Percentiles rank a stretch among this genome's conserved stretches.
phyloP scores from a whole-genome alignment of 1,284 basidiomycete genomes.

The Cutaneotrichosporon mucoides region DNA sequence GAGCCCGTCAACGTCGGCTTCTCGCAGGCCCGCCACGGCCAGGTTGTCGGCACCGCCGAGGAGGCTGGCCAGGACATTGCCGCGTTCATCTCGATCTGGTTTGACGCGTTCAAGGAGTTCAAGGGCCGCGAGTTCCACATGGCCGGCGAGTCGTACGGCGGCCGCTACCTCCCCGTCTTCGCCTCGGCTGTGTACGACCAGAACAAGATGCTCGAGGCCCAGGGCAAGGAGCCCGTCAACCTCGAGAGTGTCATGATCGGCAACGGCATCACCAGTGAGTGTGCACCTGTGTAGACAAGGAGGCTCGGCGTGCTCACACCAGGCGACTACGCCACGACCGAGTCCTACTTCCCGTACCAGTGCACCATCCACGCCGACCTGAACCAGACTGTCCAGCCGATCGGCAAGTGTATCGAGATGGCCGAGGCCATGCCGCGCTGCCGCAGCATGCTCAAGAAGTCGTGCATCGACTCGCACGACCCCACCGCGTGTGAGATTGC shows the following conservation, averaged over 20 bases:
- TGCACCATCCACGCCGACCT: conserved; percentile 42
- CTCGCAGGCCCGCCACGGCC: conserved; percentile 63
- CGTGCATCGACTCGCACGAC: conserved; percentile 51
- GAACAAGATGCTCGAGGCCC: conserved; percentile 59
- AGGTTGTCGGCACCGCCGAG: conserved; percentile 60
- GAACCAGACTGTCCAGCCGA: conserved; percentile 37
- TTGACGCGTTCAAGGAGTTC: conserved; percentile 66
- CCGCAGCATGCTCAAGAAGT: conserved; percentile 30
- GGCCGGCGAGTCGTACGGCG: conserved; percentile 57
- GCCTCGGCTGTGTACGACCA: conserved; percentile 75
- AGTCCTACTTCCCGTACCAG: conserved; percentile 45
- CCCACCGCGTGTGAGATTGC: conserved; percentile 57
- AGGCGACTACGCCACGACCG: conserved; percentile 15
- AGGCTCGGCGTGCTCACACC: neutral
- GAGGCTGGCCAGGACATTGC: conserved; percentile 66
- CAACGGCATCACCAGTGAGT: conserved; percentile 51
- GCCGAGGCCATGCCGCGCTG: conserved; percentile 46
- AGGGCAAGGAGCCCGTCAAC: conserved; percentile 68
- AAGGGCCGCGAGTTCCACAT: conserved; percentile 62
- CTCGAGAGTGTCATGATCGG: conserved; percentile 76
- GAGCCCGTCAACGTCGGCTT: conserved; percentile 63
- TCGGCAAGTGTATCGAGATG: conserved; percentile 40
- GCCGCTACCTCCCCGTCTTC: conserved; percentile 78
- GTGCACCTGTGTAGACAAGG: too few species aligned
- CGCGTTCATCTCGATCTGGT: conserved; percentile 69